Percentiles rank a stretch among this genome's conserved stretches.
Conservation (phyloP, 2,329 filamentous ascomycete species). For the Neofusicoccum parvum region DNA sequence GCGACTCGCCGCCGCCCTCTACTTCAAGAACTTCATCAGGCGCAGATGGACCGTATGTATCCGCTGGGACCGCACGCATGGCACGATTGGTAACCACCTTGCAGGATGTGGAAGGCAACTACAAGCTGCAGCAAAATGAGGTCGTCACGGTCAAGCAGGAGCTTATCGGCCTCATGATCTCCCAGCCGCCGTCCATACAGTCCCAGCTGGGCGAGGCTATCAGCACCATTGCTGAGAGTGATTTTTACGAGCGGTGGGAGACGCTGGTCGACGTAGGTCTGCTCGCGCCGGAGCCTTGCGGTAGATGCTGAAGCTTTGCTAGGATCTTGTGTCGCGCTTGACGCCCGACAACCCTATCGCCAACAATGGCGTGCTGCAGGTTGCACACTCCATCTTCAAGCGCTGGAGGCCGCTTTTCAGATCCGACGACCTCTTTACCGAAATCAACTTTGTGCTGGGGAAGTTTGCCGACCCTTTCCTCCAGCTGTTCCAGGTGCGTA, state of each 20-base stretch:
- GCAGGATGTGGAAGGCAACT: conserved; percentile 86
- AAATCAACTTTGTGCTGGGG: conserved; percentile 92
- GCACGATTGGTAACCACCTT: conserved; percentile 22
- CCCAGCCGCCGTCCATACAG: conserved; percentile 83
- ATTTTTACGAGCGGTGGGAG: conserved; percentile 96
- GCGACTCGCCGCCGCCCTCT: conserved; percentile 83
- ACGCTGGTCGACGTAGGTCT: conserved; percentile 77
- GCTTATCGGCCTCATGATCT: conserved; percentile 95
- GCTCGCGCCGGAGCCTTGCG: background rate
- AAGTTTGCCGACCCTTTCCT: conserved; percentile 86
- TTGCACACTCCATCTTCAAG: conserved; percentile 97
- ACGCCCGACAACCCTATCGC: conserved; percentile 78
- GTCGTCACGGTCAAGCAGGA: conserved; percentile 91
- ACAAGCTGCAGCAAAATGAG: conserved; percentile 82
- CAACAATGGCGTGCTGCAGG: conserved; percentile 93
- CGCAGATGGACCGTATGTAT: conserved; percentile 79
- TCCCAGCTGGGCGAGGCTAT: conserved; percentile 94
- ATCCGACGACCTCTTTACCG: conserved; percentile 87
- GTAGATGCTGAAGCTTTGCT: conserved; percentile 16
- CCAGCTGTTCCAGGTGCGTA: conserved; percentile 69
- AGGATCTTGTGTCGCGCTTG: conserved; percentile 87
- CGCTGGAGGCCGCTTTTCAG: conserved; percentile 93
- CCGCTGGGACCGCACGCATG: background rate
- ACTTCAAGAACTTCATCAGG: conserved; percentile 98
- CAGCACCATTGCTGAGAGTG: conserved; percentile 95